Conservation (phyloP, 176 grass and related monocot species). For the Phoenix dactylifera region DNA sequence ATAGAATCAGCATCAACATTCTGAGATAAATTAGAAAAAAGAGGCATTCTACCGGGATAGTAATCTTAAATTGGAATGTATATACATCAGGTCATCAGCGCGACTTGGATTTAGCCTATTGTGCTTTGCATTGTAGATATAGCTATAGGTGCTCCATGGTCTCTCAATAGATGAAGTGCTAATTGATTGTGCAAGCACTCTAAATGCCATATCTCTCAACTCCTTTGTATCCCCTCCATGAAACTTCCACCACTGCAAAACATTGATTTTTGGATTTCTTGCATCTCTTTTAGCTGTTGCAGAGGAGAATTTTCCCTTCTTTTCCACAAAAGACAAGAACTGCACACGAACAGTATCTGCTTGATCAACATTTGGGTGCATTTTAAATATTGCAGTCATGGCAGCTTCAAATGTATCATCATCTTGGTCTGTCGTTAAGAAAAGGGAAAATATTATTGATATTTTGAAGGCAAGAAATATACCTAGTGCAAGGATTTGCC, state of each 20-base stretch:
- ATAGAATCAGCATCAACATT: too few relatives aligned
- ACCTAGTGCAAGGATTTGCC: conserved; percentile 2
- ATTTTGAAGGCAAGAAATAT: neutral
- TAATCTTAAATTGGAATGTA: conserved; percentile 23
- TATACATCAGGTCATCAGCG: conserved; percentile 13
- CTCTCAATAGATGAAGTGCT: conserved; percentile 18
- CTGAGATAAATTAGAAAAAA: neutral
- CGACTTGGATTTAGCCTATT: neutral
- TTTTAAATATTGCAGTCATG: conserved; percentile 20
- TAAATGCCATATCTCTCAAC: conserved; percentile 28
- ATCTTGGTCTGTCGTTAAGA: conserved; percentile 16
- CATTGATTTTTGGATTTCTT: conserved; percentile 24
- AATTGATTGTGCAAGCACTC: conserved; percentile 17
- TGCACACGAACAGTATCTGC: conserved; percentile 21
- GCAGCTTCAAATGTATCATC: conserved; percentile 25
- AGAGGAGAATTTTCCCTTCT: conserved; percentile 25
- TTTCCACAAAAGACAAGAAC: conserved; percentile 20
- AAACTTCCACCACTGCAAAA: conserved; percentile 28
- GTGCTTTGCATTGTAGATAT: conserved; percentile 14
- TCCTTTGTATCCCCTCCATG: conserved; percentile 28
- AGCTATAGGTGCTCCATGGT: conserved; percentile 26
- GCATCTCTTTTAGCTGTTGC: conserved; percentile 27
- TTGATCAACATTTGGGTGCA: conserved; percentile 16
- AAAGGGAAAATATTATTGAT: neutral
- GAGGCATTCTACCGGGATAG: conserved; percentile 13